These are phyloP conservation scores for Dovyalis caffra DNA, from an alignment of 345 rosid species.

Conservation along the genomic window DNA sequence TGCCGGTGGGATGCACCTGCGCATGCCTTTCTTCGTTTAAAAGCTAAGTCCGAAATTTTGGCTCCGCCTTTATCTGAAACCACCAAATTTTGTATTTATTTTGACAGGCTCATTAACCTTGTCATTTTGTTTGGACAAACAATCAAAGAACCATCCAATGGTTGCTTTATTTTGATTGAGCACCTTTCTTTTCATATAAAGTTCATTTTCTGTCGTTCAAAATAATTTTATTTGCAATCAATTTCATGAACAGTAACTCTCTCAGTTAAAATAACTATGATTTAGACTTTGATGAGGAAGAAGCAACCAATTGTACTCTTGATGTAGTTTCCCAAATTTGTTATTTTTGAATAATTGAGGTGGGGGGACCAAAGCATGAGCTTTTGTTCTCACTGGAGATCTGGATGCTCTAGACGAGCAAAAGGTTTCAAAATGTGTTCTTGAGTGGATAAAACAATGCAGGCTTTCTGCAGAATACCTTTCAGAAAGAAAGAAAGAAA, in stretches of 20 bases:
- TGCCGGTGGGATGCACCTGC: neutral
- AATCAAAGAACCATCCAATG: neutral
- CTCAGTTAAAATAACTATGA: neutral
- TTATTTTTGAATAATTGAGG: constrained; percentile 20
- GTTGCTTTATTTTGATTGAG: neutral
- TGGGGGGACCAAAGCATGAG: constrained; percentile 22
- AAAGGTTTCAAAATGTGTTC: constrained; percentile 8
- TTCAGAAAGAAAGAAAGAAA: neutral
- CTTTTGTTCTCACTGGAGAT: constrained; percentile 1
- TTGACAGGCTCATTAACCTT: neutral
- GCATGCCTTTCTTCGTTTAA: neutral
- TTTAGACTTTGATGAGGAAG: constrained; percentile 1
- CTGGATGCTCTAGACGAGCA: constrained; percentile 3
- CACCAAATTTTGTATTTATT: neutral
- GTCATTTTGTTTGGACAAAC: neutral
- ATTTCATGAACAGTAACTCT: neutral
- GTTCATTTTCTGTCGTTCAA: neutral
- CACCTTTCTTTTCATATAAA: neutral
- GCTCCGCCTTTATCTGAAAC: neutral
- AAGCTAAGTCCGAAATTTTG: constrained; percentile 4
- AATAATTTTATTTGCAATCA: neutral
- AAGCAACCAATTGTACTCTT: constrained; percentile 5
- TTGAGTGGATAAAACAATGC: constrained; percentile 8
- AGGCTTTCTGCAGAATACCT: constrained; percentile 13
- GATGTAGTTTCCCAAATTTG: neutral